These are phyloP conservation scores for Cantharellus cinnabarinus DNA, from an alignment of 768 basidiomycete species.

Conservation along the genomic window DNA sequence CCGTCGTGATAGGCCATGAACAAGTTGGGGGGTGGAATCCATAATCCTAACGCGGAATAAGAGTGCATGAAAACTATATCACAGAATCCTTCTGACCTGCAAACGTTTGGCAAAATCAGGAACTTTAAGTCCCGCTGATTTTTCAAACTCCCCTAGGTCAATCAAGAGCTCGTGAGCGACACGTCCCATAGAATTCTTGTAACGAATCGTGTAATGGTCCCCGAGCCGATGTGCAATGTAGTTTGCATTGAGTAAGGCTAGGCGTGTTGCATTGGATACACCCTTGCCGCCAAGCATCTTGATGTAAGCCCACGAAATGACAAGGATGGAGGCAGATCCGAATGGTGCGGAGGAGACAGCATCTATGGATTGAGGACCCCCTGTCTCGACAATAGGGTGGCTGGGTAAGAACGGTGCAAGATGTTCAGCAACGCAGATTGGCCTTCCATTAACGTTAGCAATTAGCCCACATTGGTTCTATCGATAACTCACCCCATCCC, in stretches of 20 bases:
- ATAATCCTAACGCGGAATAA: constrained; percentile 36
- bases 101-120: constrained; percentile 92
- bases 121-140: constrained; percentile 73
- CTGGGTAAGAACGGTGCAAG: constrained; percentile 85
- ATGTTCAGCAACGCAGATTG: constrained; percentile 87
- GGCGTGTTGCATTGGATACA: constrained; percentile 62
- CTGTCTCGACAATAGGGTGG: constrained; percentile 53
- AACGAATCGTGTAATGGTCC: constrained; percentile 68
- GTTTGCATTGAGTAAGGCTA: constrained; percentile 87
- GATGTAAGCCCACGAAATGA: constrained; percentile 98
- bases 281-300: constrained; percentile 98
- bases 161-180: constrained; percentile 94
- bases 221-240: constrained; percentile 85
- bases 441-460: constrained; percentile 21
- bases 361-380: constrained; percentile 52
- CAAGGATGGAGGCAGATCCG: constrained; percentile 83
- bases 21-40: constrained; percentile 96
- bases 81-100: constrained; percentile 30
- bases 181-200: constrained; percentile 74
- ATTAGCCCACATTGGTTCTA: constrained; percentile 1
- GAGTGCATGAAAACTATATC: background rate
- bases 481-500: constrained; percentile 54
- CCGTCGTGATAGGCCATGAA: constrained; percentile 94
- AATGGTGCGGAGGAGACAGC: constrained; percentile 85
- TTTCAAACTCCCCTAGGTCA: constrained; percentile 90